Percentiles rank a stretch among this genome's conserved stretches.
phyloP scores from a whole-genome alignment of 1,284 basidiomycete species.

The Pholiota adiposa region DNA sequence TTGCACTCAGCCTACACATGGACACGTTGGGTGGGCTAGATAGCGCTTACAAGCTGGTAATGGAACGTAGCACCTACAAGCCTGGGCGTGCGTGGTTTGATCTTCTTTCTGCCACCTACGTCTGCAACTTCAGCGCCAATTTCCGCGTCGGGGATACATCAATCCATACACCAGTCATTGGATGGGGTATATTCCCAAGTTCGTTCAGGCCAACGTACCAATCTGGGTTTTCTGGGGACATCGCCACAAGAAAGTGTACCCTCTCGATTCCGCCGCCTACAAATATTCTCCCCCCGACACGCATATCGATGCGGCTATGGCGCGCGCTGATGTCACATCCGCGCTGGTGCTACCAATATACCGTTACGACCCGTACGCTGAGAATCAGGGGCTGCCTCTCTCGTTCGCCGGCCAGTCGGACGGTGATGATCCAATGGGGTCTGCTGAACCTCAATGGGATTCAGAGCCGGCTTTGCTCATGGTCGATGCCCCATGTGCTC shows the following conservation, averaged over 20 bases:
- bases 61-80: neutral
- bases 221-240: slow-evolving; percentile 8
- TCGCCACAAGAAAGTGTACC: neutral
- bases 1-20: neutral
- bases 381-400: neutral
- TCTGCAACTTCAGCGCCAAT: neutral
- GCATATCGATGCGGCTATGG: neutral
- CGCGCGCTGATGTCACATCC: neutral
- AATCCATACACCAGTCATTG: slow-evolving; percentile 4
- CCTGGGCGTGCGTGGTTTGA: neutral
- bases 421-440: neutral
- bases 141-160: slow-evolving; percentile 2
- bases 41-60: neutral
- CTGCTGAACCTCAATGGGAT: too few relatives aligned
- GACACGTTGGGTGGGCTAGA: neutral
- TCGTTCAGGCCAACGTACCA: neutral
- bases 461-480: too few relatives aligned
- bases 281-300: neutral
- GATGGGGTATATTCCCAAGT: neutral
- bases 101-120: neutral
- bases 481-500: too few relatives aligned
- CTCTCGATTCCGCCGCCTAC: neutral
- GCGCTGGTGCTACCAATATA: neutral
- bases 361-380: slow-evolving; percentile 1
- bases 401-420: neutral